Base-by-base conservation (phyloP, 2,329 filamentous ascomycete genomes). In the Fusarium pseudocircinatum region DNA sequence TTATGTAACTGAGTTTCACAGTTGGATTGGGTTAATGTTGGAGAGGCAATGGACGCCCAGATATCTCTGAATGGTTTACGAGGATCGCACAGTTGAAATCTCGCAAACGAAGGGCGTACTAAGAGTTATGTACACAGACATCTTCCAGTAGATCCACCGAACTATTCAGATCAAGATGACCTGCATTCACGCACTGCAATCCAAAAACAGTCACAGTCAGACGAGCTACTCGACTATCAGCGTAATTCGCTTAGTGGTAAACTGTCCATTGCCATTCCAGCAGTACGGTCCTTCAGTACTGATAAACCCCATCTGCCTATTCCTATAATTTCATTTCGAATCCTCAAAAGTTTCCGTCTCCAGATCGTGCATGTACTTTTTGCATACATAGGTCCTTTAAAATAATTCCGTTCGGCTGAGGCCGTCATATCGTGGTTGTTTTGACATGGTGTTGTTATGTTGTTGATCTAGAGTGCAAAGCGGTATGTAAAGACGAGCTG, bases 11-110 rank as follows among this genome's bases (percentile, higher is more conserved):
- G 34, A 54, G 24, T 4, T 22, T 30, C 40, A 14, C 59, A 86
- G 85, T 77, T 86, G 63, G 85, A 86, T 64, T 86, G 81, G 70
- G 80, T 85, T 39, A 78, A 82, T 44, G 53, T 82, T 37, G 85
- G 85, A 20, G 79, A 86, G 16, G 81, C 80, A 16, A 81, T 84
- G 32, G 72, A 77, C 24, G 82, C 79, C 24, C 83, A 85, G 57
- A 76, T 78, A 49, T 73, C 76, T 24, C 78, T 85, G 12, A 86
- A 86, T 42, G 81, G 79, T 7, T 43, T 84, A 36, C 81, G 49
- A 69, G 16, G 24, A 39, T 40, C 22, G 36, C 24, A 40, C 15
- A 30, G 24, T 28, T 54, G 20, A 54, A 18, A 18, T 14, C 24
- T 28, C n/a, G 30, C n/a, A 36, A n/a, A 22, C 10, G 12, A 12